Evolutionary conservation across 139 green algal species (phyloP), one percentile per base, ranked within the genome.

Genomic region (Chlorella sp.): DNA sequence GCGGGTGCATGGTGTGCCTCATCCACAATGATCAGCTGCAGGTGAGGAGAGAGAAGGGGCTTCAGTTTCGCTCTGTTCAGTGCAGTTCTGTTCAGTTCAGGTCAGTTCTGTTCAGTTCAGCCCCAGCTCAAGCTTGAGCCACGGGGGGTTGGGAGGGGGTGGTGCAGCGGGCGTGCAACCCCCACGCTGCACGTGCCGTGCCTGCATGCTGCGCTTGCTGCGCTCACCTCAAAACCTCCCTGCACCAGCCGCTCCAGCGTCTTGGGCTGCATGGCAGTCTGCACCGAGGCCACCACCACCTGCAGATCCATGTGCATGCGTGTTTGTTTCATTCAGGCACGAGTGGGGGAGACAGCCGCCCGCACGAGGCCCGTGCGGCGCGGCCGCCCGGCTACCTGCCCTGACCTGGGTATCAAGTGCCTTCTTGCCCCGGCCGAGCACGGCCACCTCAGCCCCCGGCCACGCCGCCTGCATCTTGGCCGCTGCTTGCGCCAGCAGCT

Each of bases 11-110:
- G 85, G 64, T 88, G 85, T 6, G 79, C 78, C 44, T 88, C 85
- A 69, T 88, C 85, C 22, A 88, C 79, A 8, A 88, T 77, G n/a
- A 88, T 68, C 20, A 88, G 43, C 48, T 73, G 54, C 19, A 84
- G 69, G 64, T 32, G 20, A n/a, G n/a, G n/a, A n/a, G n/a, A n/a
- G n/a, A n/a, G n/a, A n/a, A n/a, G n/a, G n/a, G n/a, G n/a, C n/a
- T n/a, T n/a, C n/a, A n/a, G n/a, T n/a, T n/a, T n/a, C n/a, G n/a
- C n/a, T n/a, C n/a, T n/a, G n/a, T n/a, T n/a, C n/a, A n/a, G n/a
- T n/a, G n/a, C n/a, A n/a, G n/a, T n/a, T n/a, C n/a, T n/a, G n/a
- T n/a, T n/a, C n/a, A n/a, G n/a, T n/a, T n/a, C n/a, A n/a, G n/a
- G n/a, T n/a, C n/a, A n/a, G n/a, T n/a, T n/a, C n/a, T n/a, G n/a